Base-by-base conservation (phyloP, 768 basidiomycete genomes). In the Xerocomellus intermedius region DNA sequence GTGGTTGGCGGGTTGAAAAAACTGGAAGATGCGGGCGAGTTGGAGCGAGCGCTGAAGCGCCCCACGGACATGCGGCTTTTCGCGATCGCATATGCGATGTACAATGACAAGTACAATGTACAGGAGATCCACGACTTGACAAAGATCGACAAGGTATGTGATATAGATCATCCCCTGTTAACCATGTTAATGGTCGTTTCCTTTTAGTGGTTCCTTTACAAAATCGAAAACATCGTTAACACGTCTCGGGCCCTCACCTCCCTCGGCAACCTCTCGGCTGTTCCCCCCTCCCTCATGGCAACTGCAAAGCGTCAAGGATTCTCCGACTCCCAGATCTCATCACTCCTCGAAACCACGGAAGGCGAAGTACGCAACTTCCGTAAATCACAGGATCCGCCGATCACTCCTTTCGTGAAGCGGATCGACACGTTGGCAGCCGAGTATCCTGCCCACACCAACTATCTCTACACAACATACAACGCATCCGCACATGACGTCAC, bases 381-480 rank as follows among this genome's bases (percentile, higher is more conserved):
- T 61, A 98, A 98, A 76, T 82, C 85, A 4, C 77, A 91, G 61
- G 84, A 87, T 41, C 63, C 66, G 1, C 66, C 63, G 3, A 84
- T 99, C 65, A 96, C 89, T 6, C 97, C 97, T 36, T 98, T 94
- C 73, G 97, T 99, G 71, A 99, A 99, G 75, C 91, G 95, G 61
- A 98, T 99, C 73, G 97, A 99, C 73, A 99, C 97, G 13, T 84
- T 99, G 55, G 97, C 97, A 28, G 97, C 97, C 56, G 97, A 99
- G 73, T 99, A 89, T 77, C 97, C 97, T 24, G 97, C 97, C 1
- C 88, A 95, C 73, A 99, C 97, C 60, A 98, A 98, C 78, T 98
- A 98, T 75, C 88, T 99, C 54, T 99, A 98, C 76, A 98, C 96
- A 19, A 98, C 97, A 19, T 99, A 98, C 80, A 98, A 98, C 65